phyloP scores from a whole-genome alignment of 2,329 filamentous ascomycete species.

The Beauveria sp. region DNA sequence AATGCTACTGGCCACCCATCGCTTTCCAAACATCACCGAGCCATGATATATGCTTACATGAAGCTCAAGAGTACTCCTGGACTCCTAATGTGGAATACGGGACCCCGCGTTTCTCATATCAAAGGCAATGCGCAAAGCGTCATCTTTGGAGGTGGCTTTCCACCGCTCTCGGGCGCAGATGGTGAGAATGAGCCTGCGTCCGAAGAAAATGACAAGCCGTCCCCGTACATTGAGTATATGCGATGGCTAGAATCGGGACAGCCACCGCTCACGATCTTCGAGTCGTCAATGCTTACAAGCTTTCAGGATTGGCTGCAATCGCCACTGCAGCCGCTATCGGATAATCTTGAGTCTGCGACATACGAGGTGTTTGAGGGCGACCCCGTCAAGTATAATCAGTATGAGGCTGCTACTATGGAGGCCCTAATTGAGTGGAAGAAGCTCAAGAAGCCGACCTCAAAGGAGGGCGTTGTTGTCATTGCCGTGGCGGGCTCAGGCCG shows the following conservation, averaged over 20 bases:
- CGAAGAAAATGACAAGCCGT: conserved; percentile 28
- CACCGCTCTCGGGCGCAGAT: conserved; percentile 62
- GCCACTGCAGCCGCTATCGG: conserved; percentile 85
- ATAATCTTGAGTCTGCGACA: conserved; percentile 93
- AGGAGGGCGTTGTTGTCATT: conserved; percentile 66
- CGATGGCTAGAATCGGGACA: conserved; percentile 79
- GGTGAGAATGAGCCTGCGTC: conserved; percentile 17
- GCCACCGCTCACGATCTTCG: conserved; percentile 47
- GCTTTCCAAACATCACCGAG: conserved; percentile 54
- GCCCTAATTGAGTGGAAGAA: conserved; percentile 74
- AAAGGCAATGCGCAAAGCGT: conserved; percentile 13
- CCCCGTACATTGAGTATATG: conserved; percentile 65
- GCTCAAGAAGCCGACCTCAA: conserved; percentile 64
- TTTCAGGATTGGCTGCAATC: conserved; percentile 95
- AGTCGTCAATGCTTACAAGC: conserved; percentile 44
- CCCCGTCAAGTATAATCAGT: conserved; percentile 95
- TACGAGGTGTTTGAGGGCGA: conserved; percentile 99
- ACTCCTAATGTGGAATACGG: conserved; percentile 56
- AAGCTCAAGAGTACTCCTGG: conserved; percentile 55
- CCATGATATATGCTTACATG: conserved; percentile 55
- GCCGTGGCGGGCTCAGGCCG: conserved; percentile 91
- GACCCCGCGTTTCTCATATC: conserved; percentile 35
- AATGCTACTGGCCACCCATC: conserved; percentile 56
- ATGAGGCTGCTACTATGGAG: conserved; percentile 74
- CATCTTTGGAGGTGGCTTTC: conserved; percentile 38